A percentile compares a stretch with the other conserved stretches of the same genome.
Conservation (phyloP, 345 rosid genomes). For the Lumnitzera littorea region DNA sequence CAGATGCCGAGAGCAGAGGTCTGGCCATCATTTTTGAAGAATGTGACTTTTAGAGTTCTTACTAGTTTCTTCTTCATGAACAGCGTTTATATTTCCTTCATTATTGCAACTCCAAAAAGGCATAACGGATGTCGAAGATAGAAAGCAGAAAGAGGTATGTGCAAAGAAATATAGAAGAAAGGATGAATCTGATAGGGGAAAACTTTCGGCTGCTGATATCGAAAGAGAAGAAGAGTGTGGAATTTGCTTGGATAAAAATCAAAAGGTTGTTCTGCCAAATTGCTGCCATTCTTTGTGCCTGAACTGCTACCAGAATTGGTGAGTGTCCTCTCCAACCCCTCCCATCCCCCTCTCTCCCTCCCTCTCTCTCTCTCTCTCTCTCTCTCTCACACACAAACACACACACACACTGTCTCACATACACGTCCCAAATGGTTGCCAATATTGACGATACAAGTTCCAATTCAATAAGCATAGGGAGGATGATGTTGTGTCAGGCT, state of each 20-base stretch:
- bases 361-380: neutral
- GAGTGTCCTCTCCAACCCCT: conserved; percentile 12
- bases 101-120: conserved; percentile 64
- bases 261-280: conserved; percentile 57
- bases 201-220: conserved; percentile 37
- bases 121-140: conserved; percentile 59
- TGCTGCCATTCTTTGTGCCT: conserved; percentile 71
- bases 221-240: conserved; percentile 80
- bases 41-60: neutral
- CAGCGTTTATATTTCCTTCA: conserved; percentile 80
- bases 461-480: too few species aligned
- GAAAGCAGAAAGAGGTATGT: conserved; percentile 57
- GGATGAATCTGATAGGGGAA: conserved; percentile 33
- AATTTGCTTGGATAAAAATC: conserved; percentile 63
- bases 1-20: neutral
- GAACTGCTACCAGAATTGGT: conserved; percentile 67
- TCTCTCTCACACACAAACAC: neutral
- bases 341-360: neutral
- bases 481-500: too few species aligned
- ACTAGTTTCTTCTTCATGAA: neutral
- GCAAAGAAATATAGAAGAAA: conserved; percentile 37
- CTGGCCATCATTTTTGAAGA: neutral
- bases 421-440: too few species aligned
- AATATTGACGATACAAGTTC: too few species aligned
- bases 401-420: too few species aligned